These are phyloP conservation scores for Cadophora luteo-olivacea DNA, from an alignment of 2,329 filamentous ascomycete genomes.

Conservation along the genomic window DNA sequence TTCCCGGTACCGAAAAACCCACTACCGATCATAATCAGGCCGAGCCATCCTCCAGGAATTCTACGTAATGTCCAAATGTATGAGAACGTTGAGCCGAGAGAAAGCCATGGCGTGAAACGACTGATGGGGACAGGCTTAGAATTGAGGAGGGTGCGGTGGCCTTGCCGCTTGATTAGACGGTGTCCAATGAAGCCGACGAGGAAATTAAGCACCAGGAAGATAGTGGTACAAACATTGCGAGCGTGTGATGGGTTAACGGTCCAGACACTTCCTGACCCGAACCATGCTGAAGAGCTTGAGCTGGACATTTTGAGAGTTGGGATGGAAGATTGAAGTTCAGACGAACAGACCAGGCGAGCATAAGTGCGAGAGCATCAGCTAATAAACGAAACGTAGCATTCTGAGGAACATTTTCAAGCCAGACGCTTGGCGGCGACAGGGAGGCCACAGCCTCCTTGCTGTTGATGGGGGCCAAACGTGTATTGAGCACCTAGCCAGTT, in stretches of 20 bases:
- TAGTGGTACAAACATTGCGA: slow-evolving; percentile 22
- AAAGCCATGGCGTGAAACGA: slow-evolving; percentile 23
- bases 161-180: slow-evolving; percentile 24
- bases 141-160: slow-evolving; percentile 21
- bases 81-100: slow-evolving; percentile 11
- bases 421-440: background rate
- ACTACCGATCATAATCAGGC: slow-evolving; percentile 24
- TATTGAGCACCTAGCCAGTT: background rate
- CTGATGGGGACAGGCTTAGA: slow-evolving; percentile 19
- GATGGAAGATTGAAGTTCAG: background rate
- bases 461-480: background rate
- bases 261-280: background rate
- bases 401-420: background rate
- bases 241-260: background rate
- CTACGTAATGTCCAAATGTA: slow-evolving; percentile 12
- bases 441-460: background rate
- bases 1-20: slow-evolving; percentile 17
- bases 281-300: background rate
- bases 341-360: background rate
- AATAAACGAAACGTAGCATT: background rate
- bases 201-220: slow-evolving; percentile 23
- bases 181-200: slow-evolving; percentile 19
- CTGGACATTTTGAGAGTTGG: background rate
- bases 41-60: slow-evolving; percentile 26
- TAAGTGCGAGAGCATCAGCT: background rate